phyloP scores from a whole-genome alignment of 305 asterid species.

The Andrographis paniculata region DNA sequence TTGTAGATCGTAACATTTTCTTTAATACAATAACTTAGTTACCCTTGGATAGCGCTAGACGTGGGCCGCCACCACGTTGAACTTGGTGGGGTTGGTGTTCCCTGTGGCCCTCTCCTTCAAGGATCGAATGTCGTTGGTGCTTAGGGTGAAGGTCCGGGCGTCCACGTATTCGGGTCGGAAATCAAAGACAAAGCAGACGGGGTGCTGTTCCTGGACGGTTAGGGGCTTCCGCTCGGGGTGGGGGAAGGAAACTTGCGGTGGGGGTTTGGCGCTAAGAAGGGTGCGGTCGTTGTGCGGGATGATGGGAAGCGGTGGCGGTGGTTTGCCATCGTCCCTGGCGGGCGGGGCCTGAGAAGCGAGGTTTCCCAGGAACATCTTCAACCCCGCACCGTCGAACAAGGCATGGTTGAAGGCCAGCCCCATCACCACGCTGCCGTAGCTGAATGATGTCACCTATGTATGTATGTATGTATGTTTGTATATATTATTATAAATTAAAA shows the following conservation, averaged over 20 bases:
- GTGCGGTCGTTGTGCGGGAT: slow-evolving; percentile 54
- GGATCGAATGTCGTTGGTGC: slow-evolving; percentile 26
- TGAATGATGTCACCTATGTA: slow-evolving; percentile 79
- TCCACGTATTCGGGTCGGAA: slow-evolving; percentile 40
- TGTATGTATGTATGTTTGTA: no score
- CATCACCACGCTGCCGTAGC: slow-evolving; percentile 74
- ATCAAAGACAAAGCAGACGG: slow-evolving; percentile 44
- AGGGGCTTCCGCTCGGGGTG: slow-evolving; percentile 69
- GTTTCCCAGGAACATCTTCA: slow-evolving; percentile 58
- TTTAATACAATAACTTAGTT: no score
- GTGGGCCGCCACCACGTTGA: slow-evolving; percentile 63
- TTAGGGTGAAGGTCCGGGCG: slow-evolving; percentile 45
- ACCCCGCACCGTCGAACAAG: slow-evolving; percentile 59
- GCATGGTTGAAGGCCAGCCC: slow-evolving; percentile 61
- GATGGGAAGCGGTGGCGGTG: slow-evolving; percentile 44
- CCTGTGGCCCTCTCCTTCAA: slow-evolving; percentile 43
- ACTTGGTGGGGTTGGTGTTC: slow-evolving; percentile 28
- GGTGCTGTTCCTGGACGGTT: slow-evolving; percentile 33
- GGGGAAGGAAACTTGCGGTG: slow-evolving; percentile 74
- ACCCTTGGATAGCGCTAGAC: no score
- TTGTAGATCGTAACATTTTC: no score
- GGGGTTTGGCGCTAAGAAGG: slow-evolving; percentile 65
- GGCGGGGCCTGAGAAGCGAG: slow-evolving; percentile 72
- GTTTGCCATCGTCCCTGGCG: no score
- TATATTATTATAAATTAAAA: no score